Evolutionary conservation across 306 rosid species (phyloP).

Genomic region (Cyamopsis tetragonoloba): DNA sequence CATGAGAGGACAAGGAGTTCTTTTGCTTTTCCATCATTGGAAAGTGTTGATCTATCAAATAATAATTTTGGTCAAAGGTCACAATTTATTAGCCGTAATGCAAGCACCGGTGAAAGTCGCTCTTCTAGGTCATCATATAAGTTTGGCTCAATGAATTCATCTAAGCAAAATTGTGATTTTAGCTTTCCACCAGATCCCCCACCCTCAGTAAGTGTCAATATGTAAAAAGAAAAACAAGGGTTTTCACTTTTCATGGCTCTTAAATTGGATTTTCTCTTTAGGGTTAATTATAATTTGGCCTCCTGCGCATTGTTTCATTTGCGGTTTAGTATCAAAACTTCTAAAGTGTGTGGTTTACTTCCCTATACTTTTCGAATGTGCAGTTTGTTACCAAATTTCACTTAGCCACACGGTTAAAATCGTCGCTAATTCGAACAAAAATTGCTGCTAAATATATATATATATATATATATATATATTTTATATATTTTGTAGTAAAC

Average conservation of each 20-base stretch:
- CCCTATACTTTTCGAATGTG: too few species aligned
- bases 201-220: conserved; percentile 40
- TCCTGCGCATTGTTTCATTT: too few species aligned
- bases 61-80: conserved; percentile 25
- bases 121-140: conserved; percentile 4
- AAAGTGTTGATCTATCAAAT: conserved; percentile 26
- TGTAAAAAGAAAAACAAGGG: background rate
- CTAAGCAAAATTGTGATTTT: conserved; percentile 36
- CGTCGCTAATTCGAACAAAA: too few species aligned
- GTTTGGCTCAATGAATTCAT: conserved; percentile 41
- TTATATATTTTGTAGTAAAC: too few species aligned
- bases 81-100: conserved; percentile 29
- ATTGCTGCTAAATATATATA: too few species aligned
- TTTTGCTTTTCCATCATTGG: conserved; percentile 35
- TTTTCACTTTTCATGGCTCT: background rate
- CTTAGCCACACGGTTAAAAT: too few species aligned
- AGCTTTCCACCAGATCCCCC: conserved; percentile 28
- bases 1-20: conserved; percentile 26
- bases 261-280: background rate
- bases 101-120: conserved; percentile 30
- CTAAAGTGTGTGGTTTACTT: too few species aligned
- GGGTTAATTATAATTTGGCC: too few species aligned
- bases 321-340: too few species aligned
- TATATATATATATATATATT: too few species aligned
- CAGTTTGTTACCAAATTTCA: too few species aligned